Evolutionary conservation across 1,284 basidiomycete species (phyloP), one percentile per base, ranked within the genome.

Genomic region (Chondrostereum purpureum): DNA sequence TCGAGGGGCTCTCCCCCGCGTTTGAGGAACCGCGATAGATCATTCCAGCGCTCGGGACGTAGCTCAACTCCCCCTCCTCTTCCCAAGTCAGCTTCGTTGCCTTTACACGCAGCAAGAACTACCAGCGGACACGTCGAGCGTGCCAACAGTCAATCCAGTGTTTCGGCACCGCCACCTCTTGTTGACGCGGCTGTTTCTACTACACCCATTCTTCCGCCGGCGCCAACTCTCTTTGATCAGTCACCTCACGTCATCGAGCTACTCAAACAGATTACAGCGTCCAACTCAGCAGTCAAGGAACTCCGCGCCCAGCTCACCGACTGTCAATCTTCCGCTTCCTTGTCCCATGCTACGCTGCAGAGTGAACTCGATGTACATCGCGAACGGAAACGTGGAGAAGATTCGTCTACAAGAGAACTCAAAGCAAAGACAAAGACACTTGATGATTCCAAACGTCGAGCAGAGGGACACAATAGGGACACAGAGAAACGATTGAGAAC

Each of bases 401-500:
- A 97, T 55, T 71, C 72, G 2, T 76, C 78, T 19, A 78, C 89
- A 44, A 66, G 76, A 20, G 91, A 96, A 59, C 69, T 91, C 46
- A 94, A 92, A 61, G 63, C 77, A 16, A 80, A 83, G 43, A 88
- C 88, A 43, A 94, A 94, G 64, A 65, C 72, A 0, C 71, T 96
- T 5, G 94, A 98, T 56, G 94, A 98, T 58, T 73, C 81, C 48
- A 91, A 88, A 65, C 82, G 94, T 33, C 70, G 72, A 39, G 89
- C 92, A 4, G 94, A 97, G 62, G 71, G 76, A 42, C 66, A 72
- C 43, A 85, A 82, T 58, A 75, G 83, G 39, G 92, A 97, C 33
- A 89, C 86, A 2, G 94, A 97, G 65, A 92, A 90, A 68, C 83
- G 83, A 52, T 71, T 95, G 47, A 87, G 84, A 55, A 70, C 75